Conservation (phyloP, 495 filamentous ascomycete species). For the Elasticomyces elasticus region DNA sequence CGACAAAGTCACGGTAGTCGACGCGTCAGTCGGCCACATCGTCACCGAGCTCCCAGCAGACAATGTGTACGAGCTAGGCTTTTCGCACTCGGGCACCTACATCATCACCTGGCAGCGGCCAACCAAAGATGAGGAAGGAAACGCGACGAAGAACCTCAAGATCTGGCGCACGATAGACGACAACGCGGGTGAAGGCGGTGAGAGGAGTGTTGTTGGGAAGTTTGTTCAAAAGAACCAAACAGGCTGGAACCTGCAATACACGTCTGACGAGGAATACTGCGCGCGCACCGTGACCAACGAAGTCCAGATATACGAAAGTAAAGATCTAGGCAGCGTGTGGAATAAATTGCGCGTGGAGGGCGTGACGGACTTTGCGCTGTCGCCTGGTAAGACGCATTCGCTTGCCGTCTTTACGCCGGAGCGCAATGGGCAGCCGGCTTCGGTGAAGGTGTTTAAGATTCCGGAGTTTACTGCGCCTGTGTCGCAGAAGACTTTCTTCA, state of each 20-base stretch:
- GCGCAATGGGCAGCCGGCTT: constrained; percentile 87
- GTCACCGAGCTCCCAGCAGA: constrained; percentile 62
- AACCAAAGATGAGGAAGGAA: constrained; percentile 82
- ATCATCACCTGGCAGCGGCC: constrained; percentile 95
- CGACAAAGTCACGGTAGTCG: constrained; percentile 75
- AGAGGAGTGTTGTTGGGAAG: constrained; percentile 65
- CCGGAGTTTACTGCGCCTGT: constrained; percentile 67
- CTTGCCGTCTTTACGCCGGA: constrained; percentile 91
- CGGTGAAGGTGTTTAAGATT: constrained; percentile 88
- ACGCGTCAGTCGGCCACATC: constrained; percentile 68
- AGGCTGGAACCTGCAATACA: constrained; percentile 97
- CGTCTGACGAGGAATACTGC: constrained; percentile 80
- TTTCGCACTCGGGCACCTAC: constrained; percentile 84
- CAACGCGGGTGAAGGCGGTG: constrained; percentile 33
- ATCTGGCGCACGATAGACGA: constrained; percentile 75
- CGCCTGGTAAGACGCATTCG: constrained; percentile 76
- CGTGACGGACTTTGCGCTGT: constrained; percentile 78
- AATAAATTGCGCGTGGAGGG: constrained; percentile 91
- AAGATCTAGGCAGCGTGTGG: constrained; percentile 77
- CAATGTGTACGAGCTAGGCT: constrained; percentile 86
- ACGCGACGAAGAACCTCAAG: constrained; percentile 91
- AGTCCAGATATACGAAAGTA: constrained; percentile 89
- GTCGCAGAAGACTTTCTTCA: constrained; percentile 98
- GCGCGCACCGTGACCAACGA: constrained; percentile 92
- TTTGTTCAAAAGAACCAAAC: constrained; percentile 94